Base-by-base conservation (phyloP, 1,284 basidiomycete genomes). In the Coniferiporia weirii region DNA sequence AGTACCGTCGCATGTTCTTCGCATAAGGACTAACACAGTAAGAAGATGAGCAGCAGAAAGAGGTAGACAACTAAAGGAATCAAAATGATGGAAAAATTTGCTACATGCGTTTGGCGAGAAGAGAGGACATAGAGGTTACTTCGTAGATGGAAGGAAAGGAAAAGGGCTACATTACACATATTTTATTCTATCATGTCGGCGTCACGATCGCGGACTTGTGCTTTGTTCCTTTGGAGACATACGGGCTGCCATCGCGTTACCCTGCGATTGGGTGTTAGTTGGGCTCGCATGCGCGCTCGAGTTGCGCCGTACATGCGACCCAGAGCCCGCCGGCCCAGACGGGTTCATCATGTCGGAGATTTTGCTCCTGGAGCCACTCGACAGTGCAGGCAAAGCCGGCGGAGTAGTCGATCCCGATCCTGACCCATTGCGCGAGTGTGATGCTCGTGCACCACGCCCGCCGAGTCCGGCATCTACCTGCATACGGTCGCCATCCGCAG, bases 331-430 rank as follows among this genome's bases (percentile, higher is more conserved):
- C 1, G 56, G 52, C 8, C 49, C 52, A 13, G 44, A 20, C 6
- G 38, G 49, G 48, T 57, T 56, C 52, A 62, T 58, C 52, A 80
- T 76, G 52, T 81, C 81, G 60, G 76, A 72, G 67, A 80, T 68
- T 72, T 83, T 79, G 57, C 74, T 71, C 62, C 78, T 73, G 63
- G 78, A 73, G 17, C 76, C 72, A 22, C 79, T 76, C 22, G 81
- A 75, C 0, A 71, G 62, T 19, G 77, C 71, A 27, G 80, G 76
- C 20, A 81, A 75, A 1, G 71, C 62, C 13, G 64, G 57, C 13
- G 69, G 70, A 63, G 71, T 71, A 34, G 65, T 65, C 50, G 71
- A 71, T 45, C 69, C 66, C 52, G 69, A 68, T 49, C 67, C 66
- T 61, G 64, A 27, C 27, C 27, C 27, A 27, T 27, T 27, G 27